Evolutionary conservation across 108 stramenopile species (phyloP).

Genomic region (Ochromonas danica): DNA sequence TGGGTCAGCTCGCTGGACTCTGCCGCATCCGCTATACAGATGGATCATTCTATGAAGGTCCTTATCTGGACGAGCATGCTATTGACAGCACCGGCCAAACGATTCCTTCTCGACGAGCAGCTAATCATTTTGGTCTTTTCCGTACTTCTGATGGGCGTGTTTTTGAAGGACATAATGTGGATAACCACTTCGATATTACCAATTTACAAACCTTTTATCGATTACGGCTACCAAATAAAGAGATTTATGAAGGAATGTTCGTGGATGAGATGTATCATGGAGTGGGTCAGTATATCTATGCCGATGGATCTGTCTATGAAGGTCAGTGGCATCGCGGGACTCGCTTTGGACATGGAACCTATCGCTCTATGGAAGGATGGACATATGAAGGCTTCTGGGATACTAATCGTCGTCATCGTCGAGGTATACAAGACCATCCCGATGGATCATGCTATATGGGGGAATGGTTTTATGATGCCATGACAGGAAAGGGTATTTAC

Average conservation of each 20-base stretch:
- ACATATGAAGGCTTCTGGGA: slow-evolving; percentile 9
- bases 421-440: not conserved
- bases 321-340: slow-evolving; percentile 54
- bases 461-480: slow-evolving; percentile 46
- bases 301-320: slow-evolving; percentile 47
- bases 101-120: not conserved
- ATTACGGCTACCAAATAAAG: slow-evolving; percentile 34
- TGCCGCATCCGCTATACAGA: slow-evolving; percentile 43
- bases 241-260: slow-evolving; percentile 29
- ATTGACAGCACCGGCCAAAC: slow-evolving; percentile 37
- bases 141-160: slow-evolving; percentile 1
- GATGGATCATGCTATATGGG: slow-evolving; percentile 43
- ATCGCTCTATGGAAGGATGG: not conserved
- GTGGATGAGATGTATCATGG: slow-evolving; percentile 34
- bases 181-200: slow-evolving; percentile 49
- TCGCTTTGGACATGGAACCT: slow-evolving; percentile 43
- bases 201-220: slow-evolving; percentile 40
- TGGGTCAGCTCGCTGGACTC: slow-evolving; percentile 37
- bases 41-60: slow-evolving; percentile 51
- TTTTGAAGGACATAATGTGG: slow-evolving; percentile 50
- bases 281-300: slow-evolving; percentile 42
- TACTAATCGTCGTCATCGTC: not conserved
- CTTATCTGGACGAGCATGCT: slow-evolving; percentile 43
- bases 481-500: slow-evolving; percentile 38
- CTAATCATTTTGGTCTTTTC: slow-evolving; percentile 44